Evolutionary conservation across 148 eudicot genomes (phyloP), one percentile per base, ranked within the genome.

Genomic region (Suaeda aralocaspica): DNA sequence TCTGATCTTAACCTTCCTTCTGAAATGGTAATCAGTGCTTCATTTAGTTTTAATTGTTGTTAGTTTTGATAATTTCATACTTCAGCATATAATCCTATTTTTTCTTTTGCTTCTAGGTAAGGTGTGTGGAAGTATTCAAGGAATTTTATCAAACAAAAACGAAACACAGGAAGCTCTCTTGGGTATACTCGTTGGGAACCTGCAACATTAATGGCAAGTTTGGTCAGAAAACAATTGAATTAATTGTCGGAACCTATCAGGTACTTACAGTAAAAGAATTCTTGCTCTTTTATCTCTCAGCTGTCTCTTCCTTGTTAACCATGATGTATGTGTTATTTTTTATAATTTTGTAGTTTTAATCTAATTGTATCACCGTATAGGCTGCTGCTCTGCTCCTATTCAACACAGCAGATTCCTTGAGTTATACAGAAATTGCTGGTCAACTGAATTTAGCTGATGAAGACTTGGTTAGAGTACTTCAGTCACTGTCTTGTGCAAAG

Each of bases 81-180:
- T 33, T 50, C 9, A 66, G 15, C 3, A 48, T 45, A 48, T 44
- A n/a, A n/a, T n/a, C 13, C 6, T 22, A 14, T 21, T 26, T 28
- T 26, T 9, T 9, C 55, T 25, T 69, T 10, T 71, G 25, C 41
- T 64, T 72, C 25, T 51, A 91, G 97, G 89, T 80, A 29, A 92
- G 74, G 79, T 84, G 97, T 42, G 89, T 92, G 39, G 97, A 92
- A 83, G 84, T 77, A 57, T 92, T 89, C 48, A 82, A 72, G 78
- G 81, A 85, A 74, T 92, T 85, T 68, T 92, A 92, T 77, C 86
- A 86, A 64, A 91, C 90, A 44, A 92, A 79, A 72, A 89, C 95
- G 19, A 85, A 87, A 74, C 92, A 92, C 65, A 84, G 97, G 76
- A 92, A 84, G 70, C 86, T 91, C 50, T 85, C 92, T 28, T 89